Conservation (phyloP, 192 early-diverging fungal species). For the Cetraspora pellucida region DNA sequence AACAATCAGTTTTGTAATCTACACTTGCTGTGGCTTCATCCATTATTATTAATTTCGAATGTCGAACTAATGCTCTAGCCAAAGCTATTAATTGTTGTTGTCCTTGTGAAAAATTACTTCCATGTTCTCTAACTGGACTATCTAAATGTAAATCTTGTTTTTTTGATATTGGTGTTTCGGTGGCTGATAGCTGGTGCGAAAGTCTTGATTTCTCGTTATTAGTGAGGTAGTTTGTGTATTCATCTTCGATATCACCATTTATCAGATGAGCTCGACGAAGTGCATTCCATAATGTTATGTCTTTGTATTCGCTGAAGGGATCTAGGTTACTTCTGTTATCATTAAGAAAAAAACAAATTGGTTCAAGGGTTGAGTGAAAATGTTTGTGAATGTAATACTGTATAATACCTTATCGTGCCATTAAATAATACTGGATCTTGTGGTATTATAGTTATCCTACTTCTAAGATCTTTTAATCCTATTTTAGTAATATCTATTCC, state of each 20-base stretch:
- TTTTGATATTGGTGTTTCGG: constrained; percentile 30
- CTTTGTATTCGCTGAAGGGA: constrained; percentile 78
- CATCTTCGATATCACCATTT: constrained; percentile 36
- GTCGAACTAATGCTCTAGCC: constrained; percentile 70
- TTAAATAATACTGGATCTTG: constrained; percentile 79
- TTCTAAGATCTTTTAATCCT: constrained; percentile 53
- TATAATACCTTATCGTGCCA: constrained; percentile 51
- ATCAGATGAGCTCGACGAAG: constrained; percentile 74
- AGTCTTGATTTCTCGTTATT: background rate
- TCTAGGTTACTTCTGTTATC: constrained; percentile 75
- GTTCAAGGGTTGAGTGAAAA: constrained; percentile 25
- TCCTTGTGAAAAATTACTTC: constrained; percentile 71
- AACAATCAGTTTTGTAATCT: constrained; percentile 78
- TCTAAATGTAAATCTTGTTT: constrained; percentile 55
- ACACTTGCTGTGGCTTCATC: constrained; percentile 92
- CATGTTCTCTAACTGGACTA: constrained; percentile 72
- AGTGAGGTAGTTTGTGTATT: background rate
- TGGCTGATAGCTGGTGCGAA: background rate
- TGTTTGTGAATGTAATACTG: too few relatives aligned
- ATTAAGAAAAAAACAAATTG: background rate
- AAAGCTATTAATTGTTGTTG: constrained; percentile 73
- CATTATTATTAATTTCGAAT: constrained; percentile 68
- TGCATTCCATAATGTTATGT: constrained; percentile 75
- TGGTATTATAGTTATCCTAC: constrained; percentile 65
- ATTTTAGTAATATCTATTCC: constrained; percentile 56